Conservation (phyloP, 192 early-diverging fungal genomes). For the Diversispora eburnea region DNA sequence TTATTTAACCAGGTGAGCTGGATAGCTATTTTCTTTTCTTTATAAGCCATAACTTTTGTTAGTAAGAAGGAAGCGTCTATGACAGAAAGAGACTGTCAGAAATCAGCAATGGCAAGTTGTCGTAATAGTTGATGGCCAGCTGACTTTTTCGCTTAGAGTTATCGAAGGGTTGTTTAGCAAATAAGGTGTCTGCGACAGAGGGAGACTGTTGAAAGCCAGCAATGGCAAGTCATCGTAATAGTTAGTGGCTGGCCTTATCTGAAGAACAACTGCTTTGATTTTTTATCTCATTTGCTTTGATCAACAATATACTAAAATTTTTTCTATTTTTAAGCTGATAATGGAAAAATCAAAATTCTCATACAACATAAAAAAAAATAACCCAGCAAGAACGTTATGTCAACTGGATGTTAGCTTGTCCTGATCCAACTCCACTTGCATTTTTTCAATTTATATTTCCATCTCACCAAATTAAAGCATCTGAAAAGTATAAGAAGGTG, state of each 20-base stretch:
- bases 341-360: conserved; percentile 14
- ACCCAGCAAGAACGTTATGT: conserved; percentile 18
- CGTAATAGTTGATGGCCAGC: too few species aligned
- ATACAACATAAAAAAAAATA: not conserved
- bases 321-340: conserved; percentile 18
- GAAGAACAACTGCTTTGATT: conserved; percentile 2
- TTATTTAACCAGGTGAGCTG: conserved; percentile 4
- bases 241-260: too few species aligned
- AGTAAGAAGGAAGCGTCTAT: conserved; percentile 21
- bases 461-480: conserved; percentile 25
- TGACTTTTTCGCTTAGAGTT: conserved; percentile 8
- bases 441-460: conserved; percentile 22
- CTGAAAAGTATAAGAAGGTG: conserved; percentile 18
- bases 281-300: conserved; percentile 21
- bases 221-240: too few species aligned
- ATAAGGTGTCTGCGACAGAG: conserved; percentile 26
- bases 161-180: conserved; percentile 8
- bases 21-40: conserved; percentile 15
- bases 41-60: conserved; percentile 8
- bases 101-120: too few species aligned
- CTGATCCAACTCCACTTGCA: conserved; percentile 14
- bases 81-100: too few species aligned
- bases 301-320: conserved; percentile 16
- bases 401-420: conserved; percentile 19
- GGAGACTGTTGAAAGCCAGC: too few species aligned